Base-by-base conservation (phyloP, 495 filamentous ascomycete species). In the Gamarada debralockiae region DNA sequence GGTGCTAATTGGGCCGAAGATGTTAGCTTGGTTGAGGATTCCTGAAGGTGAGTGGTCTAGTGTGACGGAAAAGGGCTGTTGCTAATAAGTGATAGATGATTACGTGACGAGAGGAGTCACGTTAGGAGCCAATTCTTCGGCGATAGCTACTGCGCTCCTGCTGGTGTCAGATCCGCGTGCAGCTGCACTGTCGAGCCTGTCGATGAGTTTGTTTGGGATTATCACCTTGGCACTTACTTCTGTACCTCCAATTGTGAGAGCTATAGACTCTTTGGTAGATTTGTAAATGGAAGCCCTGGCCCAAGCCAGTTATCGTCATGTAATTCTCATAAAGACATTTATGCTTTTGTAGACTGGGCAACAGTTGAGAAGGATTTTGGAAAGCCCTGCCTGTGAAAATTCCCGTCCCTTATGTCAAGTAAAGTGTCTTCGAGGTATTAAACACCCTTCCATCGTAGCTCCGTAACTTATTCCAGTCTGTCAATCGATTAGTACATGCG, bases 61-160 rank as follows among this genome's bases (percentile, higher is more conserved):
- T 20, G 46, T 34, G 13, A 15, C 12, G 27, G 49, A 21, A 33
- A 23, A 18, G 24, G 34, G 18, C 24, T 1, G 22, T 10, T n/a
- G 46, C 60, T 63, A 27, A 63, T 20, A 24, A 37, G 23, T 48
- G 25, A n/a, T 45, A 76, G 75, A 78, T 41, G 78, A 80, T 36
- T 82, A 80, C 51, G 76, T 82, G 12, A 77, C 75, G 1, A 61
- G 77, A 44, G 76, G 78, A 33, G 75, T 82, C 1, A 75, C 77
- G 7, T 48, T 82, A 2, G 78, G 79, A 3, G 74, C 67, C 3
- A 82, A 79, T 58, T 74, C 73, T 2, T 73, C 69, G 5, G 76
- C 77, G 9, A 76, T 82, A 33, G 75, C 69, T 3, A 79, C 78
- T 15, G 75, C 78, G 7, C 55, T 75, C 46, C 63, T 80, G 24